Evolutionary conservation across 1,284 basidiomycete genomes (phyloP).

Genomic region (Heterobasidion occidentale): DNA sequence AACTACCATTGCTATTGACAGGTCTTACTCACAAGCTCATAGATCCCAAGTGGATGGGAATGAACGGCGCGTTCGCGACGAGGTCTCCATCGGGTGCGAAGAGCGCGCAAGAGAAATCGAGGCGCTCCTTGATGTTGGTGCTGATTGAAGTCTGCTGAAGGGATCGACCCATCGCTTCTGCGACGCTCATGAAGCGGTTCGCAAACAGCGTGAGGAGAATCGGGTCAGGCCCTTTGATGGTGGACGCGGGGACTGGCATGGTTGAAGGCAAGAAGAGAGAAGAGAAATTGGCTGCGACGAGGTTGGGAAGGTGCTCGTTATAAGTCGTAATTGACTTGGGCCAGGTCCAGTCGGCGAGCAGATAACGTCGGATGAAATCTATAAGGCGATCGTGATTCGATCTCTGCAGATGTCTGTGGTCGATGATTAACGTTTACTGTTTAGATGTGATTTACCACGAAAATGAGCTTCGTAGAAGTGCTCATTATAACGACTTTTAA

Average conservation of each 20-base stretch:
- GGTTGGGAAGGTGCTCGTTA: too few species aligned
- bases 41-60: constrained; percentile 72
- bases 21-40: constrained; percentile 70
- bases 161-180: constrained; percentile 88
- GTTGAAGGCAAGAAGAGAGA: not conserved
- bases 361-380: too few species aligned
- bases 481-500: too few species aligned
- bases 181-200: constrained; percentile 89
- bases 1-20: not conserved
- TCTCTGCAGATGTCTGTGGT: too few species aligned
- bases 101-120: constrained; percentile 86
- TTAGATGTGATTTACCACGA: too few species aligned
- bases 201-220: constrained; percentile 86
- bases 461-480: too few species aligned
- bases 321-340: too few species aligned
- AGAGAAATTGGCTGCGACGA: not conserved
- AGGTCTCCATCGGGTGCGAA: constrained; percentile 88
- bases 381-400: too few species aligned
- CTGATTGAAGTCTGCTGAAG: constrained; percentile 87
- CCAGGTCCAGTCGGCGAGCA: too few species aligned
- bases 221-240: constrained; percentile 58
- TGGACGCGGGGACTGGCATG: not conserved
- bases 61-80: constrained; percentile 87
- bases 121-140: constrained; percentile 86
- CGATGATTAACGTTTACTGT: too few species aligned